Conservation (phyloP, 2,329 filamentous ascomycete species). For the Diplodia intermedia region DNA sequence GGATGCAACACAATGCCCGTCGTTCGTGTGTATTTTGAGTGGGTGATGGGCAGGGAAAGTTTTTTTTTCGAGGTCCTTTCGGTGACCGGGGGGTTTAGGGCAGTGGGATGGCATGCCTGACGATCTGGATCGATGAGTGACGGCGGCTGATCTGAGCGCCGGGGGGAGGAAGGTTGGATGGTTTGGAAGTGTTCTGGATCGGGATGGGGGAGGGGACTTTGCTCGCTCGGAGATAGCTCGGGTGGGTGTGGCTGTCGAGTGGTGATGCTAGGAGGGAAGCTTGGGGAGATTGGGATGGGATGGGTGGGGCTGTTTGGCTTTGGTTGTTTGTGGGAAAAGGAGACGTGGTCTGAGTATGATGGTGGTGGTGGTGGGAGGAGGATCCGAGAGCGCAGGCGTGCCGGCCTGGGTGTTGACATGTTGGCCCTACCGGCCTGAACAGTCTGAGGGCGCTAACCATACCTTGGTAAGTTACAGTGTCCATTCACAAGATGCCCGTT, state of each 20-base stretch:
- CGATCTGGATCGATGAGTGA: constrained; percentile 2
- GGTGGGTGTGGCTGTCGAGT: neutral
- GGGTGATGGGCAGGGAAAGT: neutral
- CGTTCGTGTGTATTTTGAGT: too few species aligned
- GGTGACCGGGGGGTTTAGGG: neutral
- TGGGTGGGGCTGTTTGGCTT: neutral
- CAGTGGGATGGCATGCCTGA: neutral
- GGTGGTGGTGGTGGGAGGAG: neutral
- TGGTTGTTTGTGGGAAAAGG: neutral
- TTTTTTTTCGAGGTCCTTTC: neutral
- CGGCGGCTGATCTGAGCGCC: constrained; percentile 5
- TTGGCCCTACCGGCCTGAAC: neutral
- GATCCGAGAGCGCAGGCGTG: neutral
- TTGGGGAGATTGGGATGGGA: constrained; percentile 1
- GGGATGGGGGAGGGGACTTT: neutral
- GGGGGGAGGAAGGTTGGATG: neutral
- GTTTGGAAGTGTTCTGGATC: constrained; percentile 11
- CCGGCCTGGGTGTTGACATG: neutral
- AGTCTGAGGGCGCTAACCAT: neutral
- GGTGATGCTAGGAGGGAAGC: neutral
- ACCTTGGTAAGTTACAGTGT: neutral
- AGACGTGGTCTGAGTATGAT: neutral
- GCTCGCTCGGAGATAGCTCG: constrained; percentile 23
- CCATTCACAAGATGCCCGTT: neutral
- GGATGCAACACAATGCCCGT: neutral